These are phyloP conservation scores for Phytophthora podocarpi DNA, from an alignment of 352 stramenopile species.

Conservation along the genomic window DNA sequence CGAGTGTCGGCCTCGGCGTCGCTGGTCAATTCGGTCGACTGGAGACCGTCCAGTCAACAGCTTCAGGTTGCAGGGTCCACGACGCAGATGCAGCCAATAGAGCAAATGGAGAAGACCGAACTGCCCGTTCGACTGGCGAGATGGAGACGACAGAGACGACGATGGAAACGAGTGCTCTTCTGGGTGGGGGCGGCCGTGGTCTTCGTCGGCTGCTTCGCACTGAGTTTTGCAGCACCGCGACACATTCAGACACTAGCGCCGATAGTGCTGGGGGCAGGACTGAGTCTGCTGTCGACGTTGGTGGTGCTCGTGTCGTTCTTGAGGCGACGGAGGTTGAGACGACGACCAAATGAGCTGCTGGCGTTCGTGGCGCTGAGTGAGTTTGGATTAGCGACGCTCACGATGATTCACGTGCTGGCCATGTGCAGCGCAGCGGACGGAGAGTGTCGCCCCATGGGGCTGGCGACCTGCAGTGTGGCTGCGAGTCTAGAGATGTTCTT, in stretches of 20 bases:
- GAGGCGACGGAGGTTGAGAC: conserved; percentile 35
- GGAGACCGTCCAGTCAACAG: conserved; percentile 30
- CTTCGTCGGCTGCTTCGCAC: conserved; percentile 46
- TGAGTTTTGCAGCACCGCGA: conserved; percentile 48
- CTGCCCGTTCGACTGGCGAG: conserved; percentile 33
- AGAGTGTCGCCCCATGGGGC: conserved; percentile 42
- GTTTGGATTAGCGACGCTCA: conserved; percentile 53
- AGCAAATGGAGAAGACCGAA: conserved; percentile 33
- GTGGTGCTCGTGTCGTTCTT: conserved; percentile 62
- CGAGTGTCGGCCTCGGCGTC: conserved; percentile 12
- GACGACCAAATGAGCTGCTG: conserved; percentile 69
- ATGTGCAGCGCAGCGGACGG: conserved; percentile 45
- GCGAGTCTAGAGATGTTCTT: conserved; percentile 65
- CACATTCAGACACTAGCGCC: conserved; percentile 47
- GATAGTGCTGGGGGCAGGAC: conserved; percentile 46
- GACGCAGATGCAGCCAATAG: conserved; percentile 3
- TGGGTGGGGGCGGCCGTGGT: conserved; percentile 36
- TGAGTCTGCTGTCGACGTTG: conserved; percentile 59
- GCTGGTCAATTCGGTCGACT: conserved; percentile 12
- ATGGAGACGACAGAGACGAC: conserved; percentile 32
- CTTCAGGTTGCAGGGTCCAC: conserved; percentile 13
- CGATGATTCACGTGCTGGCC: conserved; percentile 48
- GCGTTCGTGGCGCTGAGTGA: conserved; percentile 70
- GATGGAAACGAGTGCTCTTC: conserved; percentile 30
- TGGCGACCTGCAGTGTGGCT: conserved; percentile 42